Evolutionary conservation across 2,329 filamentous ascomycete species (phyloP).

Genomic region (Xylaria digitata): DNA sequence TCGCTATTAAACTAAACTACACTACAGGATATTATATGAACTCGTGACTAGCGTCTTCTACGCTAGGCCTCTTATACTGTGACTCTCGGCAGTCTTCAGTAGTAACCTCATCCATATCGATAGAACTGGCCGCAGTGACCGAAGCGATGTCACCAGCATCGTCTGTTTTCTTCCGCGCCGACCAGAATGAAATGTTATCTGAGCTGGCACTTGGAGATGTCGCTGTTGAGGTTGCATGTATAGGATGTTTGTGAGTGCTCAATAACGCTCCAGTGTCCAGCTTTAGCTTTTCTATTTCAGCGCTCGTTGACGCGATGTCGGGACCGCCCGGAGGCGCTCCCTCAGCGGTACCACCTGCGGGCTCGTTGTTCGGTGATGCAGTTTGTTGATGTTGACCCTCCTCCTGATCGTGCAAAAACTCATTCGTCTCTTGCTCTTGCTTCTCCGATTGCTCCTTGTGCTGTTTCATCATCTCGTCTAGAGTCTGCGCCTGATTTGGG

Average conservation of each 20-base stretch:
- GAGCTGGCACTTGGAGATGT: slow-evolving; percentile 44
- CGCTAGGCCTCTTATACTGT: slow-evolving; percentile 43
- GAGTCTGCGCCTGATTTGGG: slow-evolving; percentile 42
- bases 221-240: slow-evolving; percentile 11
- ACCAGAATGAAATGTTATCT: slow-evolving; percentile 47
- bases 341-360: not conserved
- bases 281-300: slow-evolving; percentile 21
- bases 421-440: slow-evolving; percentile 25
- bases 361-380: not conserved
- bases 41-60: slow-evolving; percentile 40
- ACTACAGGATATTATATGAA: not conserved
- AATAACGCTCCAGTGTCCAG: slow-evolving; percentile 28
- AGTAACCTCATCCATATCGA: slow-evolving; percentile 30
- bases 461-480: slow-evolving; percentile 49
- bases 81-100: not conserved
- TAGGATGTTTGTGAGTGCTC: not conserved
- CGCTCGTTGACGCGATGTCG: not conserved
- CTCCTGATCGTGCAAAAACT: slow-evolving; percentile 9
- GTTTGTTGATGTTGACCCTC: slow-evolving; percentile 12
- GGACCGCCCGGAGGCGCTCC: too few relatives aligned
- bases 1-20: not conserved
- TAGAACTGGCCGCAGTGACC: slow-evolving; percentile 45
- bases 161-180: slow-evolving; percentile 39
- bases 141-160: slow-evolving; percentile 40
- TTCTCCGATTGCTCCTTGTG: slow-evolving; percentile 45